Evolutionary conservation across 2,329 filamentous ascomycete genomes (phyloP), one percentile per base, ranked within the genome.

Genomic region (Penicillium polonicum): DNA sequence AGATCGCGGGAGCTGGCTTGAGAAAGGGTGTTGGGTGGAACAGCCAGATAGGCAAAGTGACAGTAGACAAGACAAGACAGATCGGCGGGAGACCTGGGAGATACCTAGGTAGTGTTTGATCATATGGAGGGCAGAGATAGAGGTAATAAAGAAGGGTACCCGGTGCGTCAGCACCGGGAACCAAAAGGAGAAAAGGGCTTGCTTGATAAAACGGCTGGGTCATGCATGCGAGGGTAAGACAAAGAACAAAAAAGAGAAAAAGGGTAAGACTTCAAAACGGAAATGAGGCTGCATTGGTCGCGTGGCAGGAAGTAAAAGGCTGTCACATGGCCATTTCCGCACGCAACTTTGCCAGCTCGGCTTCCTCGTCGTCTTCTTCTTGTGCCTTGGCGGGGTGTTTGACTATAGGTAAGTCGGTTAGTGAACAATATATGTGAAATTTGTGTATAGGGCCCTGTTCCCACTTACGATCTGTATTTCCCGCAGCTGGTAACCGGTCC

Each of bases 351-450:
- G 89, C 86, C 71, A 97, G 81, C 79, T 97, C 93, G 69, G 88
- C 93, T 76, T 97, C 93, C 73, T 97, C 94, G 82, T 97, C 93
- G 75, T 97, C 92, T 75, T 96, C 91, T 72, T 89, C 87, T 74
- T 60, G 73, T 71, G 65, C 79, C 75, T 79, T 73, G 60, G 76
- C 68, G 69, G 80, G 80, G 61, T 76, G 76, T 72, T 76, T 78
- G 65, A 76, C 77, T 80, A 59, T 57, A 57, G 46, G 15, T 7
- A 12, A 9, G 21, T 17, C 38, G 3, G 65, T 60, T 60, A 58
- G 57, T 23, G 57, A 17, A 17, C 25, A 27, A 48, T 45, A 56
- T 44, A 4, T 39, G 25, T 9, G 21, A 25, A 44, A 35, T 7
- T 31, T 15, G 48, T 48, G 48, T 42, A 9, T 41, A 25, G 10